Evolutionary conservation across 75 land plant species (phyloP), one percentile per base, ranked within the genome.

Genomic region (Larix kaempferi): DNA sequence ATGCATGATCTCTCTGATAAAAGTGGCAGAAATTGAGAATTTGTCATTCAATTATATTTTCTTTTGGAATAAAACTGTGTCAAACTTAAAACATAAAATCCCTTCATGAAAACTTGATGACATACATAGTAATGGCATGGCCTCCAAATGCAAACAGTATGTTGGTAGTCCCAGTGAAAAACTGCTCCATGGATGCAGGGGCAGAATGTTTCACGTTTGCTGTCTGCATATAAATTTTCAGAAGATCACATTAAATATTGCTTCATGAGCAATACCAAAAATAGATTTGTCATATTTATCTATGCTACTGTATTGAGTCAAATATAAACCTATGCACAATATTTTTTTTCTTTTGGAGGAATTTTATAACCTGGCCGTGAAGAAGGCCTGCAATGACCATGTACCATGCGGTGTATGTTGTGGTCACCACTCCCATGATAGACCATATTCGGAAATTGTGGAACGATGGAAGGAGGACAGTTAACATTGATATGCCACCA

Each of bases 331-430:
- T 8, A 61, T 10, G 4, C 13, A 11, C 1, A 25, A 23, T 61
- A 60, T 23, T 11, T 23, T 6, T 25, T n/a, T n/a, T n/a, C n/a
- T 7, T 25, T 16, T 15, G 4, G 29, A 14, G 39, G 29, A 1
- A 65, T 19, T 33, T 39, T 5, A 14, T 19, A 13, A 76, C 86
- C 86, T 84, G 79, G 54, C 79, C 86, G 35, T 84, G 65, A 12
- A 59, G 15, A 58, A 81, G 58, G 29, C 85, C 80, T 29, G 86
- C 79, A 39, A 81, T 56, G 61, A 72, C 25, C 76, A 84, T 59
- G 67, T 74, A 84, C 86, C 86, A 84, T n/a, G 86, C 86, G 3
- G 86, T 84, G 72, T 81, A 84, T 13, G 86, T 84, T 35, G 86
- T 84, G 16, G 78, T 82, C 56, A 73, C 4, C 4, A 82, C 37